A percentile compares a stretch with the other conserved stretches of the same genome.
Evolutionary conservation across 305 asterid genomes (phyloP).

Genomic region (Solanum hybrid): DNA sequence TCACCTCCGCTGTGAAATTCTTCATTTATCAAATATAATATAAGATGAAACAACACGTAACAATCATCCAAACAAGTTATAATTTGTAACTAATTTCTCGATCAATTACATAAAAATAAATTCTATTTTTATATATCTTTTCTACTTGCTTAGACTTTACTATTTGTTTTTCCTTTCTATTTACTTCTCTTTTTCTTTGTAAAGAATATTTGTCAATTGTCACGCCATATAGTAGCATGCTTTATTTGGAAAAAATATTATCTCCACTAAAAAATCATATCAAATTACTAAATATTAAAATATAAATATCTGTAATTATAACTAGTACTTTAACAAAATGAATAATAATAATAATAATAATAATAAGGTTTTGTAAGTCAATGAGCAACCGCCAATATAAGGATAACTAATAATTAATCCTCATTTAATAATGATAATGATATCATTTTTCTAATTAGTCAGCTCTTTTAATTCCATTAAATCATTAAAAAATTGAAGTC

Average conservation of each 20-base stretch:
- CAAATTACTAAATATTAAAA: neutral
- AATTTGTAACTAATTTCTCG: neutral
- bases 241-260: neutral
- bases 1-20: accelerated
- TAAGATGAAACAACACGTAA: neutral
- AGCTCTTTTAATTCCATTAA: neutral
- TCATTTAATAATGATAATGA: neutral
- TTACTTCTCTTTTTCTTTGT: neutral
- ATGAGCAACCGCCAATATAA: neutral
- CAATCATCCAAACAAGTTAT: neutral
- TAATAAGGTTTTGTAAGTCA: neutral
- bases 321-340: neutral
- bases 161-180: neutral
- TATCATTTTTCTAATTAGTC: neutral
- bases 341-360: neutral
- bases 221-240: neutral
- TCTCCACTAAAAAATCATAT: neutral
- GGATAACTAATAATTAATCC: neutral
- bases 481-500: neutral
- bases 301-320: neutral
- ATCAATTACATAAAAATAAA: neutral
- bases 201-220: neutral
- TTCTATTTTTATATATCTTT: neutral
- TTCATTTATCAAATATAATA: neutral
- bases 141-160: neutral